Percentiles rank a stretch among this genome's conserved stretches.
Conservation (phyloP, 1,284 basidiomycete species). For the Rhodotorula sp. region DNA sequence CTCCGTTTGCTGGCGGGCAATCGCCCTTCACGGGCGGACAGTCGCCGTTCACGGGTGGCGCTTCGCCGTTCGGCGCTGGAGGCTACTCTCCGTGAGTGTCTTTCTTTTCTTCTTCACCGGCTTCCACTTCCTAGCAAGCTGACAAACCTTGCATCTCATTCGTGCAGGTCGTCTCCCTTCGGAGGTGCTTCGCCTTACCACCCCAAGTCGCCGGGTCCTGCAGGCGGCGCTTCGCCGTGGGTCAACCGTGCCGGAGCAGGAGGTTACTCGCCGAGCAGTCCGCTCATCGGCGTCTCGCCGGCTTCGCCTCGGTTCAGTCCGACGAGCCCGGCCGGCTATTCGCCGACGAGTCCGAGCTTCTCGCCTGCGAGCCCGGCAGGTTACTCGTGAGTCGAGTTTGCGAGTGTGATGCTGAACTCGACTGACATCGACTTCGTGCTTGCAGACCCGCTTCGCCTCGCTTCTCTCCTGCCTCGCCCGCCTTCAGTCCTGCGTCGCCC, state of each 20-base stretch:
- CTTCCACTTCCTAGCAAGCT: not conserved
- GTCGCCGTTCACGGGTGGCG: slow-evolving; percentile 10
- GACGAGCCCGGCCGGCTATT: slow-evolving; percentile 57
- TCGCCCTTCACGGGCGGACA: slow-evolving; percentile 59
- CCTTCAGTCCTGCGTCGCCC: slow-evolving; percentile 37
- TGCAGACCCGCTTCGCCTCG: slow-evolving; percentile 11
- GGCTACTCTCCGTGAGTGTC: slow-evolving; percentile 11
- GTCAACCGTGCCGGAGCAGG: slow-evolving; percentile 54
- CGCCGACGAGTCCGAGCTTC: slow-evolving; percentile 66
- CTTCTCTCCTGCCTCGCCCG: slow-evolving; percentile 47
- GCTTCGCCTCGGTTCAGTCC: slow-evolving; percentile 27
- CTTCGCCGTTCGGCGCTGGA: not conserved
- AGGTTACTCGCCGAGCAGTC: slow-evolving; percentile 59
- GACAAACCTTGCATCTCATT: not conserved
- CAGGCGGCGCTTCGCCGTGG: slow-evolving; percentile 47
- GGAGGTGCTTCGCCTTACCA: slow-evolving; percentile 28
- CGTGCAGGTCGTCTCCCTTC: slow-evolving; percentile 16
- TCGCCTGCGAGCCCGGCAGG: slow-evolving; percentile 7
- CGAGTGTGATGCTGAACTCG: not conserved
- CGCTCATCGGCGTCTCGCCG: slow-evolving; percentile 44
- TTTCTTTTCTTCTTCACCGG: not conserved
- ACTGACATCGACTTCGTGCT: not conserved
- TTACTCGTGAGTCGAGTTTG: not conserved
- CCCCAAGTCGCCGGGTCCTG: slow-evolving; percentile 26
- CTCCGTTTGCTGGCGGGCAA: slow-evolving; percentile 55